Evolutionary conservation across 306 rosid species (phyloP), one percentile per base, ranked within the genome.

Genomic region (Aeschynomene evenia): DNA sequence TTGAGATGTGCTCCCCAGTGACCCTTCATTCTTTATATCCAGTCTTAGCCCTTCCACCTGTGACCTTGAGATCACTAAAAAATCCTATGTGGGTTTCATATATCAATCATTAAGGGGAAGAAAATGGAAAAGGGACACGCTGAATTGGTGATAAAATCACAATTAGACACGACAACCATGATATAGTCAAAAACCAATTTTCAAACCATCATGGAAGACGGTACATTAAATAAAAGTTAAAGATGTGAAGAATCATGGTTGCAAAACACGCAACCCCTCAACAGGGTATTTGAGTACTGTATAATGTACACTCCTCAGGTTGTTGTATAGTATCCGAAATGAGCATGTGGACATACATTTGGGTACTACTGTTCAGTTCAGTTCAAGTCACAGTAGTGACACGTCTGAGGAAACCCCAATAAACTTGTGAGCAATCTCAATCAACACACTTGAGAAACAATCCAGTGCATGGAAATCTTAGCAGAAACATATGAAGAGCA

Each of bases 231-330:
- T n/a, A 57, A 36, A 63, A 63, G 4, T 23, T 60, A 14, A 52
- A 15, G 10, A 36, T 18, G 8, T 24, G 8, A 26, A 80, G 53
- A 69, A 56, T 54, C 68, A 61, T 5, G 4, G 62, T 55, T 33
- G 81, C 74, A 70, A 46, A 55, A 52, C 63, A 51, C 61, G 52
- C 71, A 68, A 63, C 66, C 34, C 73, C 59, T 45, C 68, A 33
- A 52, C 37, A 34, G 36, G 75, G 63, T 39, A 45, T 64, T 61
- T 59, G 55, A 66, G n/a, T n/a, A n/a, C 53, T 22, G 19, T 40
- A 66, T 68, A 71, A 46, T 65, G 52, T 72, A 66, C 67, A 76
- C 51, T n/a, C 56, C 56, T 31, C 72, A 60, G 49, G 48, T 29
- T 68, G 49, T 57, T 70, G 45, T 60, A 70, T 51, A 40, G 34